phyloP scores from a whole-genome alignment of 306 rosid species.

The Lablab purpureus region DNA sequence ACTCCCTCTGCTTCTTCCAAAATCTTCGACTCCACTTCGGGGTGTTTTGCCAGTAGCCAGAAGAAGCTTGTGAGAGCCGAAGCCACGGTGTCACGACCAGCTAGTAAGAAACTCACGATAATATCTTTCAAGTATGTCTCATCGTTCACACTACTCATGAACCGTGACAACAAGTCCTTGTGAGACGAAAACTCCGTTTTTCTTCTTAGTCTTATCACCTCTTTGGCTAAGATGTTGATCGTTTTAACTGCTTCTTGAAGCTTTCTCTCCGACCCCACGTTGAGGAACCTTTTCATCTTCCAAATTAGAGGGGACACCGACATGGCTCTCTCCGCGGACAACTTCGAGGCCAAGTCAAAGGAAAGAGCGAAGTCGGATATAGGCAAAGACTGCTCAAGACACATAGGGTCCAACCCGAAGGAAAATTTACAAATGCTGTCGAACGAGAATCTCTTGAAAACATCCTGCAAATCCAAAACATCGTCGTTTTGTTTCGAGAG shows the following conservation, averaged over 20 bases:
- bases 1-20: constrained; percentile 63
- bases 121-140: constrained; percentile 76
- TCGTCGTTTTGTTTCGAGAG: constrained; percentile 25
- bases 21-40: constrained; percentile 51
- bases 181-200: constrained; percentile 51
- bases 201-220: constrained; percentile 67
- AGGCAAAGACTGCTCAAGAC: constrained; percentile 67
- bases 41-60: constrained; percentile 68
- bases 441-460: constrained; percentile 73
- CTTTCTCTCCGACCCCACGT: constrained; percentile 69
- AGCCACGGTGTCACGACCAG: constrained; percentile 89
- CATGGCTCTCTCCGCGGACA: constrained; percentile 91
- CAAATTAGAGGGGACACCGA: constrained; percentile 66
- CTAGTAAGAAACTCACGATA: constrained; percentile 75
- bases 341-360: constrained; percentile 72
- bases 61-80: constrained; percentile 84
- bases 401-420: constrained; percentile 79
- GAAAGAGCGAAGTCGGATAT: constrained; percentile 69
- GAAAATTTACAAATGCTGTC: constrained; percentile 75
- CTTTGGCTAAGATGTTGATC: constrained; percentile 64
- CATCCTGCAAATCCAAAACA: constrained; percentile 74
- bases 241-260: constrained; percentile 51
- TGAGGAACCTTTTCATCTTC: constrained; percentile 73
- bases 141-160: constrained; percentile 69
- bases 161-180: constrained; percentile 74